Base-by-base conservation (phyloP, 2,329 filamentous ascomycete species). In the Fusarium scirpi region DNA sequence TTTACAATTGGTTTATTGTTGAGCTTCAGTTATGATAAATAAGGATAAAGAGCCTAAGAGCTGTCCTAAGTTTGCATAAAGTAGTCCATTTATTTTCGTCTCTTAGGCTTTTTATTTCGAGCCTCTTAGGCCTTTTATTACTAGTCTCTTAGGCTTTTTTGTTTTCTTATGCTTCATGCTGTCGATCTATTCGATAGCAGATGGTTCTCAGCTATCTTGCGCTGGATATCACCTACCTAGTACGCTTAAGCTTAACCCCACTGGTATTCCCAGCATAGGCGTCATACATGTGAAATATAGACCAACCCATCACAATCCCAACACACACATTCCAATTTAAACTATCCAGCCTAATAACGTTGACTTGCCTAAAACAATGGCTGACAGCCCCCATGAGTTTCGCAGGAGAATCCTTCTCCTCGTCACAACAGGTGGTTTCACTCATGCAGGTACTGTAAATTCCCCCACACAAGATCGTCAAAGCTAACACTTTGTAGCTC, bases 351-450 rank as follows among this genome's bases (percentile, higher is more conserved):
- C 20, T 52, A 48, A 40, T 40, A 10, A 52, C 20, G 13, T 16
- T 44, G 41, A 22, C 41, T 44, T 43, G 27, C 49, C 34, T 43
- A 53, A 53, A 53, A 53, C n/a, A 62, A 76, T 73, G 67, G 49
- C 67, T 51, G 62, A 62, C 45, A 58, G 44, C 24, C 49, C 49
- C 32, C 57, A 52, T 27, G 51, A 60, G 3, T 65, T 62, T 34
- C 43, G 27, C 6, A 66, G 74, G 27, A 69, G 58, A 29, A 76
- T 81, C 24, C 74, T 81, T 46, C 70, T 80, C 29, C 74, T 80
- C 9, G 78, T 74, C 22, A 80, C 78, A 6, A 76, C 75, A 5
- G 79, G 79, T n/a, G 80, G 80, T 32, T 80, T 79, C 55, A 80
- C 79, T 7, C 78, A 81, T 48, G 78, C 79, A 24, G 74, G 77